phyloP scores from a whole-genome alignment of 2,329 filamentous ascomycete genomes.

The Ophiosphaerella herpotricha region DNA sequence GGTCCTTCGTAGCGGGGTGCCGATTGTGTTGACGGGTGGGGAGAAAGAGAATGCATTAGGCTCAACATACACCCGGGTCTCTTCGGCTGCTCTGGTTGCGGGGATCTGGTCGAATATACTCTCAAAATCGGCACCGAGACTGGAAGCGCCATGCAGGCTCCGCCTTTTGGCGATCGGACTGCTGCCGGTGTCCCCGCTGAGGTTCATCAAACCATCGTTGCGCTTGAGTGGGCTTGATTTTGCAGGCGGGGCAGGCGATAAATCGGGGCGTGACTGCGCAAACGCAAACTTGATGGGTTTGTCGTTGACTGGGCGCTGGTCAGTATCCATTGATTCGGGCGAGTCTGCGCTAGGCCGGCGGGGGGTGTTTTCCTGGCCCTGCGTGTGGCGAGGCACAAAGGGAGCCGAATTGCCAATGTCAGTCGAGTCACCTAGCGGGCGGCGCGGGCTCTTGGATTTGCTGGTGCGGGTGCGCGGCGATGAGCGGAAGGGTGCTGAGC shows the following conservation, averaged over 20 bases:
- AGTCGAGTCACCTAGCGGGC: constrained; percentile 69
- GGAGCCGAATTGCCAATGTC: constrained; percentile 73
- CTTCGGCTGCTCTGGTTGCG: constrained; percentile 23
- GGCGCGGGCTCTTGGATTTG: constrained; percentile 75
- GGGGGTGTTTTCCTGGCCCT: constrained; percentile 53
- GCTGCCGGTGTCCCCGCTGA: constrained; percentile 76
- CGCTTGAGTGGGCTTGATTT: constrained; percentile 87
- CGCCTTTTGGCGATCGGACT: constrained; percentile 91
- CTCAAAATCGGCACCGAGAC: constrained; percentile 63
- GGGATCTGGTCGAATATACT: constrained; percentile 72
- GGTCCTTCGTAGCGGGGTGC: constrained; percentile 52
- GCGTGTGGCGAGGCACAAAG: constrained; percentile 53
- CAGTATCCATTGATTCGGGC: constrained; percentile 36
- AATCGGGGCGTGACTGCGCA: constrained; percentile 31
- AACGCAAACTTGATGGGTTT: constrained; percentile 56
- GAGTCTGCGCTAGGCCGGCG: constrained; percentile 36
- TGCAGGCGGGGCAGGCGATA: constrained; percentile 52
- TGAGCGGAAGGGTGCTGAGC: constrained; percentile 58
- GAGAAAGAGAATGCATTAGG: constrained; percentile 26
- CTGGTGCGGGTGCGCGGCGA: constrained; percentile 68
- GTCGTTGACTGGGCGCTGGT: constrained; percentile 51
- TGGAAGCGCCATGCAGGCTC: constrained; percentile 75
- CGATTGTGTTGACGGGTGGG: constrained; percentile 30
- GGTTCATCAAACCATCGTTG: constrained; percentile 85
- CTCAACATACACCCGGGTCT: constrained; percentile 32